Conservation (phyloP, 495 filamentous ascomycete species). For the Filosporella fistucella region DNA sequence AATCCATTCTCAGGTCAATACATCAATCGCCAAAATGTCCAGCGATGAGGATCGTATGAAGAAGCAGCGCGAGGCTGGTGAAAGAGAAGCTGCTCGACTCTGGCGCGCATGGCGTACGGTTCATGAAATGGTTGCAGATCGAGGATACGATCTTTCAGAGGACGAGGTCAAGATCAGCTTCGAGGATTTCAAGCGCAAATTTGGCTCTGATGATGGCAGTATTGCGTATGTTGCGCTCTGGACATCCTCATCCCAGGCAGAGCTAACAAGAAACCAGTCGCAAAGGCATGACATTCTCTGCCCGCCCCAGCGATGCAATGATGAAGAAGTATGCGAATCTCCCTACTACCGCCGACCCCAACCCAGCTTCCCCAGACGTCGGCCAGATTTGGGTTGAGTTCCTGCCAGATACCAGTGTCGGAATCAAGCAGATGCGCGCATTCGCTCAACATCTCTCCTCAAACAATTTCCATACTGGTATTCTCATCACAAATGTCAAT, state of each 20-base stretch:
- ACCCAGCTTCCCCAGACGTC: constrained; percentile 61
- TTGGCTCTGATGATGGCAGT: constrained; percentile 57
- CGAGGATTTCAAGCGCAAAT: constrained; percentile 65
- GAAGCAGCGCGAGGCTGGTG: constrained; percentile 42
- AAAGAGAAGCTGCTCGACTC: constrained; percentile 64
- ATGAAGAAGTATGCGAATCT: constrained; percentile 71
- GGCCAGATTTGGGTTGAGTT: constrained; percentile 95
- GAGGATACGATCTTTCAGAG: constrained; percentile 87
- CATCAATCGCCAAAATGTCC: constrained; percentile 23
- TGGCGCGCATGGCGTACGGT: constrained; percentile 88
- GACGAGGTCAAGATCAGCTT: constrained; percentile 82
- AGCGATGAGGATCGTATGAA: constrained; percentile 46
- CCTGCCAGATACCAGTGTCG: constrained; percentile 67
- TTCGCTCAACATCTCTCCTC: constrained; percentile 78
- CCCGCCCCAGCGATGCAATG: constrained; percentile 78
- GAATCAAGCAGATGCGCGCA: constrained; percentile 83
- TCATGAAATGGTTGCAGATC: constrained; percentile 81
- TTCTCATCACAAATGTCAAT: constrained; percentile 77
- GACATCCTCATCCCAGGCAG: constrained; percentile 3
- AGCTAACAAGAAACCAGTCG: constrained; percentile 53
- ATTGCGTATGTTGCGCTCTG: constrained; percentile 20
- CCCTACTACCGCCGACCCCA: constrained; percentile 56
- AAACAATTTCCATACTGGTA: constrained; percentile 80
- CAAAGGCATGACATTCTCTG: constrained; percentile 76
- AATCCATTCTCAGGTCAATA: no score